Percentiles rank a stretch among this genome's conserved stretches.
phyloP scores from a whole-genome alignment of 2,329 filamentous ascomycete genomes.

The Bipolaris cookei region DNA sequence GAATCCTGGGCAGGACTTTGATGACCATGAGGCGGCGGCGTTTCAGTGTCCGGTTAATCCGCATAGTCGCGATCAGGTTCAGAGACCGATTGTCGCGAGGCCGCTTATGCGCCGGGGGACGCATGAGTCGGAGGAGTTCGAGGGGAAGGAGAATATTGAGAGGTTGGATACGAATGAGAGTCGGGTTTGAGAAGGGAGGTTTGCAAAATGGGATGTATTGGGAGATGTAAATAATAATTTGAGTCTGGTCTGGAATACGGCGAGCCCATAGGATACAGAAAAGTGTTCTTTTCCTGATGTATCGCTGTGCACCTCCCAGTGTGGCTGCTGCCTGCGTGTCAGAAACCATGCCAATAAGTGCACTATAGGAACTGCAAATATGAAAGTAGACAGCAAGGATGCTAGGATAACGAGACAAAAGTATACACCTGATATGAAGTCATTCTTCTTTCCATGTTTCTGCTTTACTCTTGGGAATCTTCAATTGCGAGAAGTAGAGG shows the following conservation, averaged over 20 bases:
- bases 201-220: no score
- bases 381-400: slow-evolving; percentile 24
- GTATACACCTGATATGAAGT: slow-evolving; percentile 8
- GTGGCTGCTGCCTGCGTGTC: slow-evolving; percentile 40
- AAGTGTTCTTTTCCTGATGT: slow-evolving; percentile 27
- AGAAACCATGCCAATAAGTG: slow-evolving; percentile 39
- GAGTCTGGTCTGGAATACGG: not conserved
- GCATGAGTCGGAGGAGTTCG: slow-evolving; percentile 11
- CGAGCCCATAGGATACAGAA: not conserved
- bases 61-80: slow-evolving; percentile 32
- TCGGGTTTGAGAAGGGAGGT: not conserved
- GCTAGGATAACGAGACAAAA: slow-evolving; percentile 12
- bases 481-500: not conserved
- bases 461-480: not conserved
- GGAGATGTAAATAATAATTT: not conserved
- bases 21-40: slow-evolving; percentile 44
- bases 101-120: slow-evolving; percentile 20
- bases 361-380: slow-evolving; percentile 31
- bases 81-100: slow-evolving; percentile 41
- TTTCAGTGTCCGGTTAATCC: slow-evolving; percentile 42
- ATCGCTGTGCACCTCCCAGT: slow-evolving; percentile 31
- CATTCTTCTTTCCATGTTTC: not conserved
- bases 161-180: not conserved
- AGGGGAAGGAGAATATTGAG: not conserved
- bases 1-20: slow-evolving; percentile 51